A percentile compares a stretch with the other conserved stretches of the same genome.
These are phyloP conservation scores for Pleurotus giganteus DNA, from an alignment of 768 basidiomycete genomes.

Conservation along the genomic window DNA sequence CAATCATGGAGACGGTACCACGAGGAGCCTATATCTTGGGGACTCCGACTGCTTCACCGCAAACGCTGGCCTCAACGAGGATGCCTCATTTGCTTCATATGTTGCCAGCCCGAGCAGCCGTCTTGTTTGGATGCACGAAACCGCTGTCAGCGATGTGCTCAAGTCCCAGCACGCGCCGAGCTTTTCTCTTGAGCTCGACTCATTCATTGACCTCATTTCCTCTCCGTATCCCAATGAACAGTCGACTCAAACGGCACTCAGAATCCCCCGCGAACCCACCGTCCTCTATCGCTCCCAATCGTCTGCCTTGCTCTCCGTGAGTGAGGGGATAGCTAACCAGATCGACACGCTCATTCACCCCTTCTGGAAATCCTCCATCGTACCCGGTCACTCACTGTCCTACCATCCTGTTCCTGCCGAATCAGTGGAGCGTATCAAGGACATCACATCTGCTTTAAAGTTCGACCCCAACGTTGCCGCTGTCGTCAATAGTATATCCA, in stretches of 20 bases:
- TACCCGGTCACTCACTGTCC: conserved; percentile 49
- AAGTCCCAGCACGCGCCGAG: conserved; percentile 27
- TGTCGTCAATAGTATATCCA: conserved; percentile 66
- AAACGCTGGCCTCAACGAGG: conserved; percentile 20
- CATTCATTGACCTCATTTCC: conserved; percentile 31
- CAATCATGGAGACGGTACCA: conserved; percentile 31
- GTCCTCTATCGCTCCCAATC: conserved; percentile 41
- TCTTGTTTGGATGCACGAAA: conserved; percentile 63
- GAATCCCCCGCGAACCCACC: conserved; percentile 19
- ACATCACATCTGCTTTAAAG: conserved; percentile 54
- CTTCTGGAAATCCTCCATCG: conserved; percentile 67
- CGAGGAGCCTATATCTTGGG: conserved; percentile 46
- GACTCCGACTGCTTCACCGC: conserved; percentile 39
- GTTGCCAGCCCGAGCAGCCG: conserved; percentile 27
- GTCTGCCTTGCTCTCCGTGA: conserved; percentile 52
- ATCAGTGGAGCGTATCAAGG: conserved; percentile 52
- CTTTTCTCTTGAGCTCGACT: conserved; percentile 29
- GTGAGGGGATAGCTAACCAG: conserved; percentile 32
- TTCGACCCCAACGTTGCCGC: conserved; percentile 71
- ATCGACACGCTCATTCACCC: conserved; percentile 68
- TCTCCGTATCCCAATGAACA: conserved; percentile 2
- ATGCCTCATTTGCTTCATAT: conserved; percentile 24
- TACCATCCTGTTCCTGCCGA: conserved; percentile 56
- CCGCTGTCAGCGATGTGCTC: conserved; percentile 46
- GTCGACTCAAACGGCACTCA: conserved; percentile 1